Base-by-base conservation (phyloP, 345 rosid species). In the Moricandia arvensis region DNA sequence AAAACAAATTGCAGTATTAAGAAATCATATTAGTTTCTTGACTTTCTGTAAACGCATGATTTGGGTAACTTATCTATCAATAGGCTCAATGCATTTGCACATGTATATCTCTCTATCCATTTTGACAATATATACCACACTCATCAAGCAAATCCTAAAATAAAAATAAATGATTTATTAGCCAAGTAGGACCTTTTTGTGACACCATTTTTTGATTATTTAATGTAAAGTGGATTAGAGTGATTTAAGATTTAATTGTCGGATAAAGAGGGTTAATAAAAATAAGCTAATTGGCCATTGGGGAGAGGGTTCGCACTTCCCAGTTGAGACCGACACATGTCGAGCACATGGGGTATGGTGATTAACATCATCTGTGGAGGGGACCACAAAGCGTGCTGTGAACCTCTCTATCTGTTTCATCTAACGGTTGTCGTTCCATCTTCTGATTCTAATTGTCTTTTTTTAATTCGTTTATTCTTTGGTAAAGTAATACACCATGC, bases 361-460 rank as follows among this genome's bases (percentile, higher is more conserved):
- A 73, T 35, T 55, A n/a, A 55, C 3, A 1, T 72, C 49, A 26
- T 59, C 67, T 70, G 31, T 18, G 35, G 2, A 26, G 73, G 84
- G 86, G 86, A 83, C 86, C 86, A 79, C 81, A 26, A 55, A 65
- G 80, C 83, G 75, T 80, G 84, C 80, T 41, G 75, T 82, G 26
- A 71, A 75, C 70, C 73, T 24, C 37, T 61, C 82, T 58, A 35
- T 58, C 34, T 17, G 57, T 74, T 49, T 45, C 55, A 80, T 79
- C 82, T 8, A 10, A 79, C 80, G 83, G 81, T 45, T 21, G 27
- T 17, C 13, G 21, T 69, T 76, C 3, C 21, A 65, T 55, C 37
- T 70, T 38, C 67, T 4, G 67, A 71, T 51, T 35, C 35, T 58
- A 58, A 29, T 43, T 30, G 7, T 11, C 10, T 21, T 21, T 7